Evolutionary conservation across 106 monocot species (phyloP).

Genomic region (Platanthera zijinensis): DNA sequence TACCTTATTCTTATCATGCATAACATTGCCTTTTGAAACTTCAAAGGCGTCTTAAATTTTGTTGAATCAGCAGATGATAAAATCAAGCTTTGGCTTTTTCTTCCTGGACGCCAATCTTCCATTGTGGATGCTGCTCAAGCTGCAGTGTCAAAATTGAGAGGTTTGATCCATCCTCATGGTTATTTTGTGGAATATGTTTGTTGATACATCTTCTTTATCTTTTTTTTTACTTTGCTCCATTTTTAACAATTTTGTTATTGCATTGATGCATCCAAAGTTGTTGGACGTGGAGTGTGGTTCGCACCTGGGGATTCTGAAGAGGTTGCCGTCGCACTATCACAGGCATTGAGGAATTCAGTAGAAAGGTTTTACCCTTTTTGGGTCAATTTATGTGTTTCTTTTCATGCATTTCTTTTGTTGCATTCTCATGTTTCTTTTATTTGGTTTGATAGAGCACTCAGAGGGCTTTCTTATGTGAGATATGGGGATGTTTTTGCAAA

Average conservation of each 20-base stretch:
- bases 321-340: constrained; percentile 77
- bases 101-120: constrained; percentile 82
- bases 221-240: not conserved
- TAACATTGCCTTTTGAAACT: not conserved
- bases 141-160: constrained; percentile 75
- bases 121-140: constrained; percentile 56
- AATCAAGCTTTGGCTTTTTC: constrained; percentile 96
- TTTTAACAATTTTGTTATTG: not conserved
- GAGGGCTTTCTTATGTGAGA: constrained; percentile 70
- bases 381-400: not conserved
- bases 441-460: constrained; percentile 48
- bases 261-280: constrained; percentile 24
- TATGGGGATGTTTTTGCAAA: constrained; percentile 94
- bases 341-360: constrained; percentile 75
- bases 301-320: constrained; percentile 96
- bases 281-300: constrained; percentile 75
- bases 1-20: not conserved
- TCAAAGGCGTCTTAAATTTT: not conserved
- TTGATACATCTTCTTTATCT: not conserved
- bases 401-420: not conserved
- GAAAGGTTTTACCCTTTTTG: constrained; percentile 56
- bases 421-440: constrained; percentile 5
- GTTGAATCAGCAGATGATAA: constrained; percentile 72
- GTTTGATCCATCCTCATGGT: constrained; percentile 15
- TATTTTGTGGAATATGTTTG: not conserved